Evolutionary conservation across 257 asterid species (phyloP).

Genomic region (Solanum verrucosum): DNA sequence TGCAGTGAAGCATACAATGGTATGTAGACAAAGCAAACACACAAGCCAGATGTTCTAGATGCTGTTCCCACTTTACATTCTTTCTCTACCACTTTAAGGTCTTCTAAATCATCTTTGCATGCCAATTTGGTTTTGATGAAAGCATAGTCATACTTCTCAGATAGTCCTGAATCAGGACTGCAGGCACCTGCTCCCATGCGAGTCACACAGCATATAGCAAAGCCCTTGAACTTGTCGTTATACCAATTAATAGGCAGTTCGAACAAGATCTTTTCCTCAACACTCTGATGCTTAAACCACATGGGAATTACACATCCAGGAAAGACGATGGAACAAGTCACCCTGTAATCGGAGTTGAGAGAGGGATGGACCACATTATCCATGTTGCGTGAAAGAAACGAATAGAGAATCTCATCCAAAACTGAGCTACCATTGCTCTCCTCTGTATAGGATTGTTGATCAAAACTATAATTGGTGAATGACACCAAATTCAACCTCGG

Average conservation of each 20-base stretch:
- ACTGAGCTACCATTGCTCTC: too few species aligned
- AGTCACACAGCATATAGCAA: too few species aligned
- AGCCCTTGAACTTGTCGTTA: too few species aligned
- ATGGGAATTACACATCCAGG: accelerated
- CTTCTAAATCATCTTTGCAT: too few species aligned
- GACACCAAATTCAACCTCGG: neutral
- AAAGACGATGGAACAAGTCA: accelerated
- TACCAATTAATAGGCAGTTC: accelerated
- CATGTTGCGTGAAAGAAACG: accelerated
- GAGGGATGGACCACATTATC: accelerated
- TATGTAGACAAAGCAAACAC: too few species aligned
- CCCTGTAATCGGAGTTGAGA: accelerated
- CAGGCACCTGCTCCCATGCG: accelerated
- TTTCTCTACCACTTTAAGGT: too few species aligned
- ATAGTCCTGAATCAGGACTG: accelerated
- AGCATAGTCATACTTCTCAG: accelerated
- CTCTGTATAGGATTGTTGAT: too few species aligned
- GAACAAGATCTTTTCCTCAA: accelerated
- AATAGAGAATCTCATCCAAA: accelerated
- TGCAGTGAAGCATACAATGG: too few species aligned
- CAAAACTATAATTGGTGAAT: too few species aligned
- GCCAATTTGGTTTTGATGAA: accelerated
- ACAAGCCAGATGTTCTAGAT: too few species aligned
- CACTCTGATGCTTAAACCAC: too few species aligned
- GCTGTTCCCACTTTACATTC: too few species aligned